Conservation (phyloP, 768 basidiomycete genomes). For the Myochromella boudieri region DNA sequence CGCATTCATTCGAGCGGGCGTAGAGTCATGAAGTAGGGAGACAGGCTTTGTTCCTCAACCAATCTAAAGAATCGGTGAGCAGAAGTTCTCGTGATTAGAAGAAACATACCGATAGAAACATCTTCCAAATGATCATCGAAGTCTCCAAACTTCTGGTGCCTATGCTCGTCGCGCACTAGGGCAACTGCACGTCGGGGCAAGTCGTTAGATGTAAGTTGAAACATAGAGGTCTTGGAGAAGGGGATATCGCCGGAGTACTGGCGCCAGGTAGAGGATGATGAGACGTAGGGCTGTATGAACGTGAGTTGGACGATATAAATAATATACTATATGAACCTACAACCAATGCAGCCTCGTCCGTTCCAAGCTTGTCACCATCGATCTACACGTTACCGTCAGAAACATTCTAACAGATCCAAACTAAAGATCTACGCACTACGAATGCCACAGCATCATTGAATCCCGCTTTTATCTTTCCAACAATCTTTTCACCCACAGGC, state of each 20-base stretch:
- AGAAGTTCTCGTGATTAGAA: constrained; percentile 20
- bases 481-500: constrained; percentile 66
- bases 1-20: too few species aligned
- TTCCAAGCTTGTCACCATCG: constrained; percentile 58
- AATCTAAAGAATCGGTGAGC: constrained; percentile 27
- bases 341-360: constrained; percentile 52
- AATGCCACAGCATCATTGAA: constrained; percentile 68
- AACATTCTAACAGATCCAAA: not conserved
- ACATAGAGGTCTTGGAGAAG: constrained; percentile 44
- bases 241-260: constrained; percentile 38
- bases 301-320: not conserved
- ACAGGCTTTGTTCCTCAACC: constrained; percentile 41
- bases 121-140: constrained; percentile 85
- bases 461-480: constrained; percentile 48
- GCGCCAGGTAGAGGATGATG: constrained; percentile 46
- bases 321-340: constrained; percentile 38
- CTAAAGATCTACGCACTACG: constrained; percentile 47
- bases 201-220: constrained; percentile 46
- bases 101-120: constrained; percentile 47
- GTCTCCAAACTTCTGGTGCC: constrained; percentile 66
- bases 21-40: too few species aligned
- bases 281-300: constrained; percentile 49
- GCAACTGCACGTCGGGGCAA: constrained; percentile 46
- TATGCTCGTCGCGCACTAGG: constrained; percentile 48
- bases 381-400: constrained; percentile 38